Evolutionary conservation across 2,329 filamentous ascomycete genomes (phyloP), one percentile per base, ranked within the genome.

Genomic region (Coccinonectria pachysandricola): DNA sequence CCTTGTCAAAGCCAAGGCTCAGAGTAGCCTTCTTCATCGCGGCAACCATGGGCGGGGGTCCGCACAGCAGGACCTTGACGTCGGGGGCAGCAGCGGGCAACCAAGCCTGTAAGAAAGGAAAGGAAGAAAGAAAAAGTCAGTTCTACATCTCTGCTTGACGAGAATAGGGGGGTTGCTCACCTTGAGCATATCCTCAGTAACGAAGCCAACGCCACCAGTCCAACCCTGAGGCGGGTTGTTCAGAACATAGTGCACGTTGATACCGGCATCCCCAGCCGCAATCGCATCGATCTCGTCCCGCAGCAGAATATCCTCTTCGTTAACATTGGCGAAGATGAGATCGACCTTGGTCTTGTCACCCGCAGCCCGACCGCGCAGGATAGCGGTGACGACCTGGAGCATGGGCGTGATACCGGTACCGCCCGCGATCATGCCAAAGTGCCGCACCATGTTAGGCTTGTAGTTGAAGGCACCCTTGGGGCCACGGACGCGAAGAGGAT

Each of bases 351-450:
- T 96, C 50, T 61, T 75, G 60, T 94, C 86, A 36, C 79, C 85
- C 23, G 74, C 63, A 26, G 74, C 65, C 42, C 85, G 75, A 44
- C 83, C 84, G 42, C 82, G 74, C 42, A 85, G 71, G 42, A 96
- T 85, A 32, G 87, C 88, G 47, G 85, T 80, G 53, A 93, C 76
- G 45, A 96, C 75, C 65, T 96, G 88, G 37, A 95, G 71, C 88
- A 96, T 96, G 32, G 88, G 88, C 5, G 88, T 95, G 57, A 96
- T 95, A 42, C 88, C 88, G n/a, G 88, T 95, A 39, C 88, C 88
- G 41, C 88, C 88, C 34, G 88, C 85, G 52, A 96, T 83, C 88
- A 96, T 96, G 51, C 86, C 88, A 42, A 96, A 92, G 57, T 81
- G 82, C 36, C 82, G 78, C 43, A 87, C 83, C 81, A 96, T 86